Base-by-base conservation (phyloP, 345 rosid species). In the Gossypium anomalum region DNA sequence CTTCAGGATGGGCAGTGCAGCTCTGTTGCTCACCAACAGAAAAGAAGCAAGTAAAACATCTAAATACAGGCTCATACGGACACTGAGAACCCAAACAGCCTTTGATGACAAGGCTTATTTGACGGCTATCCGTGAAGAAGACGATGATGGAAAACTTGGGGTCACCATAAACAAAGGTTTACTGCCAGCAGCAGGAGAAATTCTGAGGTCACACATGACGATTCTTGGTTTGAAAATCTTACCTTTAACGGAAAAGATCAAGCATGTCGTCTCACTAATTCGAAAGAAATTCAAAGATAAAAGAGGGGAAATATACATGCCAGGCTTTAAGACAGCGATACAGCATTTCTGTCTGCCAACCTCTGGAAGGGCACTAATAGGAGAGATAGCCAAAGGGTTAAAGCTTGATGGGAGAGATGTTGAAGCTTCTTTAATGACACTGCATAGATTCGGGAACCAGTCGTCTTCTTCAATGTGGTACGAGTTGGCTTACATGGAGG, bases 1-100 rank as follows among this genome's bases (percentile, higher is more conserved):
- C 47, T 86, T 88, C 72, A 74, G 92, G 75, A 88, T 88, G 89
- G 92, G 92, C 17, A 79, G 92, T 73, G 85, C 86, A 16, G 92
- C 86, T 7, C 68, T 83, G 65, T 74, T 88, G 75, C 83, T 88
- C 43, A 78, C 87, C 1, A 88, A 85, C 86, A 83, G 68, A 74
- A 83, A 52, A 5, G 62, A 73, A 73, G 80, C 84, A 43, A 62
- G 19, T 48, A 68, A 27, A 1, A 19, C 67, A 6, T 78, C 92
- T 48, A 88, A 88, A 79, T 88, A 86, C 75, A 80, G 78, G 27
- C 66, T 62, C 8, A 14, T 34, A 62, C 7, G 19, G 44, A 62
- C 45, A 7, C 66, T 62, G 4, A 62, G 66, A 29, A 62, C 45
- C 20, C 66, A 62, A 29, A 62, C 45, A 16, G 66, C 45, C n/a